Conservation (phyloP, 768 basidiomycete species). For the Mycena alexandri region DNA sequence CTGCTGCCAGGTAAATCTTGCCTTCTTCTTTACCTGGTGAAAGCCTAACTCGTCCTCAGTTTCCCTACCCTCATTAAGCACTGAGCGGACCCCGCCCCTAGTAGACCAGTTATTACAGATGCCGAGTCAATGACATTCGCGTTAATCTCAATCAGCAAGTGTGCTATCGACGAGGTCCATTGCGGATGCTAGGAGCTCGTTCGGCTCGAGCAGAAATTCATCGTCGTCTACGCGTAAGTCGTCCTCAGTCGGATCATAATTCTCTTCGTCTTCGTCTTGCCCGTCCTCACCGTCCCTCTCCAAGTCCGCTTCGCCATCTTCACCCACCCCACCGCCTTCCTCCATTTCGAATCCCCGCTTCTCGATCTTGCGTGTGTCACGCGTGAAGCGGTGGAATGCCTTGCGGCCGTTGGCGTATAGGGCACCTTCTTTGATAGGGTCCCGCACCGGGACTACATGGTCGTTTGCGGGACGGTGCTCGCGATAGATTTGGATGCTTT, state of each 20-base stretch:
- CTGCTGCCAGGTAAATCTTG: not conserved
- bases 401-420: not conserved
- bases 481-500: not conserved
- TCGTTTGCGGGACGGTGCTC: conserved; percentile 3
- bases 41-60: not conserved
- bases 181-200: not conserved
- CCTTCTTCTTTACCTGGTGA: too few relatives aligned
- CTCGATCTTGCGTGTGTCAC: conserved; percentile 14
- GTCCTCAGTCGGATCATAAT: conserved; percentile 2
- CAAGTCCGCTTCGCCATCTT: not conserved
- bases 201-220: conserved; percentile 16
- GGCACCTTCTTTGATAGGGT: not conserved
- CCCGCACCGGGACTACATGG: not conserved
- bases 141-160: not conserved
- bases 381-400: conserved; percentile 16
- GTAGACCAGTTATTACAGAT: not conserved
- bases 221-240: conserved; percentile 25
- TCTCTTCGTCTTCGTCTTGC: not conserved
- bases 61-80: not conserved
- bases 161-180: not conserved
- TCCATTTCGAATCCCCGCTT: not conserved
- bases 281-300: not conserved
- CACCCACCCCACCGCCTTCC: not conserved
- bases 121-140: not conserved
- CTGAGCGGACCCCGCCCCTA: not conserved